These are phyloP conservation scores for Fusarium sp. DNA, from an alignment of 2,329 filamentous ascomycete genomes.

Conservation along the genomic window DNA sequence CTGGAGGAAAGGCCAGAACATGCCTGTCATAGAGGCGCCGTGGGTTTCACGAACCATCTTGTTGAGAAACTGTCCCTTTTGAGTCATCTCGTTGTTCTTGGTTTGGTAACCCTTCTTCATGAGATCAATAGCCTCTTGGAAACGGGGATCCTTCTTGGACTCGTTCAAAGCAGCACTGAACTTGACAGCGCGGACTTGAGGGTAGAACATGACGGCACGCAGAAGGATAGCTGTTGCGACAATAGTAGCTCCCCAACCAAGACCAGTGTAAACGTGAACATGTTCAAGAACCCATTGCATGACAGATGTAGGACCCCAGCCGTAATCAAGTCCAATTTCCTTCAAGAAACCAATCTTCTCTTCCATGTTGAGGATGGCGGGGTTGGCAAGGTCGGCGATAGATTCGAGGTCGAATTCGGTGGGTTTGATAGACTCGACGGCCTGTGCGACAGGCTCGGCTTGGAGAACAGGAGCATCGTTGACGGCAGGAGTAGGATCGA, in stretches of 20 bases:
- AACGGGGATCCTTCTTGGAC: constrained; percentile 66
- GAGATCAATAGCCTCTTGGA: constrained; percentile 60
- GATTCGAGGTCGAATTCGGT: constrained; percentile 53
- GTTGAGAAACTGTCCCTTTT: constrained; percentile 52
- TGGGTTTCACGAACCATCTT: constrained; percentile 55
- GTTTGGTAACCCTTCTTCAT: constrained; percentile 59
- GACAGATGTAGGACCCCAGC: constrained; percentile 79
- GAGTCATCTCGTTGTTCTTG: constrained; percentile 60
- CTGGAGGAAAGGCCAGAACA: constrained; percentile 57
- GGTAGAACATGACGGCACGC: constrained; percentile 74
- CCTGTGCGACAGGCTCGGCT: constrained; percentile 33
- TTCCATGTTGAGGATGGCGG: constrained; percentile 69
- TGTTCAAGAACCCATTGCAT: constrained; percentile 86
- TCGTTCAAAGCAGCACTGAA: constrained; percentile 69
- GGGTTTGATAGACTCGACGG: constrained; percentile 42
- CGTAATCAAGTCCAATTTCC: constrained; percentile 86
- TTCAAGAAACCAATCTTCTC: constrained; percentile 86
- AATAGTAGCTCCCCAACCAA: constrained; percentile 88
- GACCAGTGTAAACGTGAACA: constrained; percentile 78
- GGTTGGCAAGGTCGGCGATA: constrained; percentile 53
- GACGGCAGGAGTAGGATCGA: constrained; percentile 18
- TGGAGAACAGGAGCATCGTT: constrained; percentile 38
- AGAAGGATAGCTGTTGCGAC: constrained; percentile 72
- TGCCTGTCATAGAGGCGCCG: constrained; percentile 50
- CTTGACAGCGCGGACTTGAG: constrained; percentile 58